Base-by-base conservation (phyloP, 129 eudicot genomes). In the Tagetes patula region DNA sequence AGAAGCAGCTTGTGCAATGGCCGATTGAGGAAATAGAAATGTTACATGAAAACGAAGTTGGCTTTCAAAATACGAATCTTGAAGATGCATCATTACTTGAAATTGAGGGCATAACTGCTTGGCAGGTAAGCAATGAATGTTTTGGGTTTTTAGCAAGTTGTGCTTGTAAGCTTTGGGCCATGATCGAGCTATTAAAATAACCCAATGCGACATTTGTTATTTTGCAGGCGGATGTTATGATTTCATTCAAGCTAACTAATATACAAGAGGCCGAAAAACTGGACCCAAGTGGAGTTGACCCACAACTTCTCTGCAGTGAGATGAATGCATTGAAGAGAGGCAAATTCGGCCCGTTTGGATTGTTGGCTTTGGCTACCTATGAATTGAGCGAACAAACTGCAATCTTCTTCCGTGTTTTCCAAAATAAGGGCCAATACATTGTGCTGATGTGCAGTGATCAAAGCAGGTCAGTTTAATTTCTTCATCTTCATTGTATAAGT, bases 381-480 rank as follows among this genome's bases (percentile, higher is more conserved):
- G 87, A 88, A 71, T 81, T 93, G 67, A 73, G 70, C 43, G 98
- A 89, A 71, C 82, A 74, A 65, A 93, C 96, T 36, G 92, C 96
- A 3, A 59, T 93, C 60, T 87, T 84, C 77, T 93, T 93, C 72
- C 66, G 81, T 20, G 73, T 93, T 71, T 86, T 76, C 64, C 80
- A 71, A 71, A 65, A 32, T 3, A 47, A 62, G 12, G 85, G 70
- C 49, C 81, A 70, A 47, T 77, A 61, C 32, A 62, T 75, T 39
- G 95, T 89, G 69, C 83, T 92, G 8, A 89, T 92, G 96, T 87
- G 96, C 71, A 89, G 92, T 67, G 98, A 93, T 75, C 96, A 89
- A 50, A 85, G 87, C 90, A 87, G 89, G 98, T 92, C 8, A 5
- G 76, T 75, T 48, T 56, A 5, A 45, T 4, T 58, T 6, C 5